Conservation (phyloP, 2,329 filamentous ascomycete species). For the Talaromyces sp. region DNA sequence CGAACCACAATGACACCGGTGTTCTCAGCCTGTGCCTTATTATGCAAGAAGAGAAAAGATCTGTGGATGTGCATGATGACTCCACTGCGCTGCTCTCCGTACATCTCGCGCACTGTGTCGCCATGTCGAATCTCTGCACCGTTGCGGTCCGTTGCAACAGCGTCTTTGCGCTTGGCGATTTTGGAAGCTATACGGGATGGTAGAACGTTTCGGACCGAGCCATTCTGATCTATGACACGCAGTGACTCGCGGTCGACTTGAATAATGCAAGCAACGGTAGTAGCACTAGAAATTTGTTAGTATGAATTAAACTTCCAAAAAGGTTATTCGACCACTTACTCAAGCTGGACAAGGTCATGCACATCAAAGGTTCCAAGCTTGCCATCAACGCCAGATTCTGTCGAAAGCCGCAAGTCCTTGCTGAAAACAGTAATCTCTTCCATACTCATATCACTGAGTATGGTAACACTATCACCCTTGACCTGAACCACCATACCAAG, state of each 20-base stretch:
- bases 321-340: conserved; percentile 51
- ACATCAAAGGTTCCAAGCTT: conserved; percentile 83
- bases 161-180: conserved; percentile 75
- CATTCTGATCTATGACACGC: conserved; percentile 85
- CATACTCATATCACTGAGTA: conserved; percentile 89
- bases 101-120: conserved; percentile 87
- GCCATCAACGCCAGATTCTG: conserved; percentile 83
- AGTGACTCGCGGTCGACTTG: conserved; percentile 94
- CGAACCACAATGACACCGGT: conserved; percentile 86
- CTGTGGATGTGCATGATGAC: conserved; percentile 92
- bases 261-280: conserved; percentile 88
- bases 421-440: conserved; percentile 96
- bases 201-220: conserved; percentile 75
- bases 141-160: conserved; percentile 87
- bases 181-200: conserved; percentile 91
- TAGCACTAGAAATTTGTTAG: conserved; percentile 54
- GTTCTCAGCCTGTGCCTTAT: conserved; percentile 79
- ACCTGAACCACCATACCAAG: conserved; percentile 97
- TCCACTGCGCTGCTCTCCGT: conserved; percentile 80
- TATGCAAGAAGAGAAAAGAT: conserved; percentile 87
- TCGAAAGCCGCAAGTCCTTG: conserved; percentile 90
- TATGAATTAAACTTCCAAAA: background rate
- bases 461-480: conserved; percentile 84
- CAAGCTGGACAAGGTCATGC: conserved; percentile 90
- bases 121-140: conserved; percentile 89